Base-by-base conservation (phyloP, 371 early-diverging fungal species). In the Mucor saturninus region DNA sequence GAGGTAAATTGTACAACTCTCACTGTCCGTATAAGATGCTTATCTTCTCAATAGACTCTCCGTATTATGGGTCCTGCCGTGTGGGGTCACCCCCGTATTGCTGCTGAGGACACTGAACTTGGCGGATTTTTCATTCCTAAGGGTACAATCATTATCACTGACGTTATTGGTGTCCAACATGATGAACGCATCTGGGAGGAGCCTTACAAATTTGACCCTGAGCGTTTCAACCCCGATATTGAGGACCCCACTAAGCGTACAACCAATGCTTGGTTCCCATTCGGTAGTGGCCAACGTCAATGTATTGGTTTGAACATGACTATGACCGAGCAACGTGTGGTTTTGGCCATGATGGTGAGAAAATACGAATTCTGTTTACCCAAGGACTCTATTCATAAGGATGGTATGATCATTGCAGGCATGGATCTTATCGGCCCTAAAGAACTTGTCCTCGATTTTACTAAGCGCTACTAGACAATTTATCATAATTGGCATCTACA, bases 271-370 rank as follows among this genome's bases (percentile, higher is more conserved):
- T 85, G 75, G 74, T 57, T 78, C 0, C 81, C 85, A 8, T 85
- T 85, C 48, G 69, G 76, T 53, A 70, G 69, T 32, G 85, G 85
- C 26, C 56, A 64, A 14, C 76, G 85, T 35, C 72, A 80, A 67
- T 86, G 87, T 56, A 74, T 81, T 53, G 87, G 84, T 11, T 75
- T 78, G 74, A 75, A 79, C 49, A 83, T 85, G 68, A 76, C 81
- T n/a, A 46, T 84, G 37, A 64, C 75, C 28, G 81, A 83, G 35
- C 83, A 81, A 64, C 75, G 80, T 21, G 71, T 86, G 13, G 57
- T 79, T 7, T 63, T 83, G 11, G 64, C 75, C 14, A 72, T 80
- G 73, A 52, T 86, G 30, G 21, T 21, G 21, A 21, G 21, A 21
- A 21, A 21, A 21, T 21, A 21, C 21, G 21, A 21, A 21, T 21